Percentiles rank a stretch among this genome's conserved stretches.
Evolutionary conservation across 2,329 filamentous ascomycete genomes (phyloP).

Genomic region (Colletotrichum musicola): DNA sequence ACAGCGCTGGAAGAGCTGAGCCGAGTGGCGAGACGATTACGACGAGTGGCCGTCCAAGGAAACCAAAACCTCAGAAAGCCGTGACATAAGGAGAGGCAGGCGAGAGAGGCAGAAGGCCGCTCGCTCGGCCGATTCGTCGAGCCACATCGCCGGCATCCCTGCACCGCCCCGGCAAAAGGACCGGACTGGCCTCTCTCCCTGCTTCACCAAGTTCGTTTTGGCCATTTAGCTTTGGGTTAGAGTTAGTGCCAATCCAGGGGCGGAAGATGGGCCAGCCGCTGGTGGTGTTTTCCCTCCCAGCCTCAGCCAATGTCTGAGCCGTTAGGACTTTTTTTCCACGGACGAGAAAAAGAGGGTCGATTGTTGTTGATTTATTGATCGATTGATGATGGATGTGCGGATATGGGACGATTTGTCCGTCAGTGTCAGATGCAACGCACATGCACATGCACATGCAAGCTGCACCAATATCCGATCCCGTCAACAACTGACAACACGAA

Average conservation of each 20-base stretch:
- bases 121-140: constrained; percentile 33
- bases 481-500: background rate
- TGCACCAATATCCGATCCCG: background rate
- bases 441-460: background rate
- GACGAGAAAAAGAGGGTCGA: constrained; percentile 6
- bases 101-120: background rate
- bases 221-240: constrained; percentile 21
- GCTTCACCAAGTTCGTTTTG: constrained; percentile 11
- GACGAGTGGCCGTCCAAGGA: background rate
- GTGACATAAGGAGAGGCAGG: background rate
- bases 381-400: background rate
- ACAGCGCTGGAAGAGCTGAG: no score
- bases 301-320: background rate
- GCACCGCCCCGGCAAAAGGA: constrained; percentile 30
- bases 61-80: background rate
- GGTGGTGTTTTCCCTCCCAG: background rate
- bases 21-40: background rate
- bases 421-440: background rate
- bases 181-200: constrained; percentile 12
- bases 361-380: no score
- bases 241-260: constrained; percentile 16
- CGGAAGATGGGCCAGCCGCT: background rate
- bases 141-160: constrained; percentile 16
- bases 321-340: background rate
- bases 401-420: background rate